Evolutionary conservation across 1,284 basidiomycete species (phyloP), one percentile per base, ranked within the genome.

Genomic region (Hypsizygus ulmarius): DNA sequence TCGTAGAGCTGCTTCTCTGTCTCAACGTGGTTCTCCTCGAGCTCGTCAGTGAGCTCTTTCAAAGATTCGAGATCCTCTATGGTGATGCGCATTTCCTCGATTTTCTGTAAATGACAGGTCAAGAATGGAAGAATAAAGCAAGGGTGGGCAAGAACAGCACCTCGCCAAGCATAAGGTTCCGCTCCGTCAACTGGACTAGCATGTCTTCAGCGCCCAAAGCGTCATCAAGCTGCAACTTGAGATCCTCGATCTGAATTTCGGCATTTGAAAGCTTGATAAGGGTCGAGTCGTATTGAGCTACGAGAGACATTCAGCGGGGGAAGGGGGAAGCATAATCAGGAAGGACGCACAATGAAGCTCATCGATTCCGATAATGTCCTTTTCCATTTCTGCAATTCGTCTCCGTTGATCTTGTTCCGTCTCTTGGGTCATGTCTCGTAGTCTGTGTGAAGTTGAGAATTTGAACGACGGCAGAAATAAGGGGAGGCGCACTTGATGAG

Each of bases 41-140:
- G 78, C 68, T 99, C 97, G 57, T 99, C 96, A 54, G 87, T 93
- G 46, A 99, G 84, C 59, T 98, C 95, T 65, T 95, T 93, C 43
- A 99, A 80, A 10, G 95, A 85, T 63, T 99, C 96, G 11, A 97
- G 81, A 62, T 99, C 96, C 63, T 98, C 96, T 43, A 98, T 93
- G 0, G 90, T 91, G 46, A 91, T 87, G 4, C 89, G 81, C 87
- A 98, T 94, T 68, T 97, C 93, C 62, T 98, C 96, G 56, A 98
- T 92, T 82, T 90, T 96, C 91, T 90, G 62, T n/a, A 15, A 3
- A 25, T 29, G 5, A 3, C 21, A 4, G 49, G 32, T 39, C 19
- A 41, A 18, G n/a, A 46, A 27, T 3, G 37, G 21, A 39, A 14
- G 10, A 45, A 37, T 10, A 14, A 45, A n/a, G 21, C 7, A 39